A percentile compares a stretch with the other conserved stretches of the same genome.
Evolutionary conservation across 2,329 filamentous ascomycete genomes (phyloP).

Genomic region (Exophiala dermatitidis): DNA sequence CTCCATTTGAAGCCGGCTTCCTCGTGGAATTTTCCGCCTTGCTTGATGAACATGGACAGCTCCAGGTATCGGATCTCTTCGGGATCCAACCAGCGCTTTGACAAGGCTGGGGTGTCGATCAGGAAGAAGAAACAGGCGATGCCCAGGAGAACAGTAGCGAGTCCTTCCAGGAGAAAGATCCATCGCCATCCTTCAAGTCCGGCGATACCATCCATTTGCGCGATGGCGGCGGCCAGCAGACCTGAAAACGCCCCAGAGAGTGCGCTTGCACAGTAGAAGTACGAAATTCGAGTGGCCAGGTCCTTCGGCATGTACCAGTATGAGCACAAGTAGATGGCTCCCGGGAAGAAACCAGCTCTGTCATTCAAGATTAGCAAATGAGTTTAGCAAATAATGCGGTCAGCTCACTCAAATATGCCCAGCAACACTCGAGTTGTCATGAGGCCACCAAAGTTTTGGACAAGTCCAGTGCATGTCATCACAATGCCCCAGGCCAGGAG

Average conservation of each 20-base stretch:
- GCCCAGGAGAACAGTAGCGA: constrained; percentile 40
- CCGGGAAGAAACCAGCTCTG: constrained; percentile 36
- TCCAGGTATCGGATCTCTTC: constrained; percentile 11
- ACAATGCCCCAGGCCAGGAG: constrained; percentile 42
- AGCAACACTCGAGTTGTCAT: constrained; percentile 42
- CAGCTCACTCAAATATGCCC: constrained; percentile 31
- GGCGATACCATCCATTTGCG: constrained; percentile 45
- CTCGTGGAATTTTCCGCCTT: constrained; percentile 9
- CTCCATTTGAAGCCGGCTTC: constrained; percentile 34
- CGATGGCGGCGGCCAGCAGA: constrained; percentile 45
- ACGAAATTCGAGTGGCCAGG: constrained; percentile 36
- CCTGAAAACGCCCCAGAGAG: constrained; percentile 48
- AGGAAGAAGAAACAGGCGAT: constrained; percentile 38
- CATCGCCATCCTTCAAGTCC: constrained; percentile 43
- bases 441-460: constrained; percentile 40
- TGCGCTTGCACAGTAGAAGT: constrained; percentile 41
- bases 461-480: constrained; percentile 45
- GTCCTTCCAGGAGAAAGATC: constrained; percentile 49
- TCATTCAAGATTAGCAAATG: background rate
- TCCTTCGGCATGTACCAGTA: constrained; percentile 41
- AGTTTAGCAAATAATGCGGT: background rate
- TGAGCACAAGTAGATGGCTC: constrained; percentile 39
- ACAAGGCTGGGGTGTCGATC: constrained; percentile 39
- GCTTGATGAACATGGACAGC: constrained; percentile 16
- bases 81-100: constrained; percentile 16